Conservation (phyloP, 2,329 filamentous ascomycete genomes). For the Chrysoporthe puriensis region DNA sequence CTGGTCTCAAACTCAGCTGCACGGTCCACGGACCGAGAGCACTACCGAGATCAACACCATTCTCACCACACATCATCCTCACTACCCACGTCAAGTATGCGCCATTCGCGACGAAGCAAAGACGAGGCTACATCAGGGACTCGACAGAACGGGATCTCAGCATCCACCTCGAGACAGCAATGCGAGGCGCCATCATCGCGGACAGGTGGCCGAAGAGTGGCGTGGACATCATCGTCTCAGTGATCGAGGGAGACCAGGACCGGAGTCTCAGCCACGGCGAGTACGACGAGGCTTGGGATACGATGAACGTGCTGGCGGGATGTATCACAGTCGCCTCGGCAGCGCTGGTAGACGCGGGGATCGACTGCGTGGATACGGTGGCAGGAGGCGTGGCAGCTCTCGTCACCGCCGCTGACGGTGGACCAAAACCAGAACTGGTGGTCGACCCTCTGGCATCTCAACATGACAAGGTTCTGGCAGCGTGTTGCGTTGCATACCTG, state of each 20-base stretch:
- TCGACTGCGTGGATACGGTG: conserved; percentile 92
- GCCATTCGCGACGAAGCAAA: conserved; percentile 83
- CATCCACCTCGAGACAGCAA: conserved; percentile 86
- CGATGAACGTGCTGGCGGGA: conserved; percentile 88
- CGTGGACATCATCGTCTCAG: conserved; percentile 90
- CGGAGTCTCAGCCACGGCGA: conserved; percentile 51
- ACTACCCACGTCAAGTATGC: conserved; percentile 96
- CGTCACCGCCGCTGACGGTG: conserved; percentile 50
- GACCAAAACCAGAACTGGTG: conserved; percentile 53
- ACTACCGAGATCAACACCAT: conserved; percentile 84
- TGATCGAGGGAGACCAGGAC: conserved; percentile 92
- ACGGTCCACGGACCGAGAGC: conserved; percentile 93
- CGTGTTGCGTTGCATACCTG: conserved; percentile 89
- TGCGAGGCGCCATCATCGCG: conserved; percentile 87
- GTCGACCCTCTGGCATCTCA: conserved; percentile 84
- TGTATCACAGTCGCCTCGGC: conserved; percentile 94
- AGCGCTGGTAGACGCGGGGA: conserved; percentile 90
- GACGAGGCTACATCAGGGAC: conserved; percentile 86
- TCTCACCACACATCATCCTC: conserved; percentile 89
- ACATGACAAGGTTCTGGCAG: conserved; percentile 75
- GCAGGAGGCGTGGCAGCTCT: conserved; percentile 87
- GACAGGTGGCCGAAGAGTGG: conserved; percentile 98
- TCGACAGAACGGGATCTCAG: conserved; percentile 85
- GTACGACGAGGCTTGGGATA: conserved; percentile 73
- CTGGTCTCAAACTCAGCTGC: conserved; percentile 85